phyloP scores from a whole-genome alignment of 2,329 filamentous ascomycete species.

The Neoarthrinium moseri region DNA sequence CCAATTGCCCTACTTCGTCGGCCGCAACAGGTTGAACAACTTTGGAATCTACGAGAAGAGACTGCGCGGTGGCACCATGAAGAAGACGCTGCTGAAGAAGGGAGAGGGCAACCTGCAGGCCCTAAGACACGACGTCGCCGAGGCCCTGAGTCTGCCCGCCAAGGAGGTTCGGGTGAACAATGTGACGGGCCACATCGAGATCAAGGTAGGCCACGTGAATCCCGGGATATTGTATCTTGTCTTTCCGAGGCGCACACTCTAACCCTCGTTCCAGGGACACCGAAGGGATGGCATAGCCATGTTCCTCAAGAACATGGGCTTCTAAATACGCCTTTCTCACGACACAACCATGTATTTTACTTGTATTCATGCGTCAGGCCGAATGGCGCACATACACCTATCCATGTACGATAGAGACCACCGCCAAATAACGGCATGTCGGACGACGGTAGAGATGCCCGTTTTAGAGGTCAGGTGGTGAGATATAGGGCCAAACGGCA shows the following conservation, averaged over 20 bases:
- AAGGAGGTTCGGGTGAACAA: constrained; percentile 54
- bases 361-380: no score
- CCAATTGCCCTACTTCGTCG: constrained; percentile 66
- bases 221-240: not conserved
- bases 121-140: constrained; percentile 62
- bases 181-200: constrained; percentile 70
- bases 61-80: constrained; percentile 74
- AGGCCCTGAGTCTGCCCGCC: constrained; percentile 54
- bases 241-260: constrained; percentile 11
- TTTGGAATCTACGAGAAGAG: constrained; percentile 74
- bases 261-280: constrained; percentile 42
- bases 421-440: no score
- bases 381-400: no score
- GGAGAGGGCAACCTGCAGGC: constrained; percentile 69
- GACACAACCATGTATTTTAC: no score
- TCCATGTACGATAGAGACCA: no score
- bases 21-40: constrained; percentile 67
- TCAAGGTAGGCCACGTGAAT: constrained; percentile 61
- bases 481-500: no score
- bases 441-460: no score
- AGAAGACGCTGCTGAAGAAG: constrained; percentile 74
- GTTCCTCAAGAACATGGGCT: constrained; percentile 40
- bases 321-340: no score
- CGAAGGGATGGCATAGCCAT: constrained; percentile 45
- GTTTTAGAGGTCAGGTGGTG: no score